A percentile compares a stretch with the other conserved stretches of the same genome.
These are phyloP conservation scores for Colletotrichum sansevieriae DNA, from an alignment of 2,329 filamentous ascomycete species.

Conservation along the genomic window DNA sequence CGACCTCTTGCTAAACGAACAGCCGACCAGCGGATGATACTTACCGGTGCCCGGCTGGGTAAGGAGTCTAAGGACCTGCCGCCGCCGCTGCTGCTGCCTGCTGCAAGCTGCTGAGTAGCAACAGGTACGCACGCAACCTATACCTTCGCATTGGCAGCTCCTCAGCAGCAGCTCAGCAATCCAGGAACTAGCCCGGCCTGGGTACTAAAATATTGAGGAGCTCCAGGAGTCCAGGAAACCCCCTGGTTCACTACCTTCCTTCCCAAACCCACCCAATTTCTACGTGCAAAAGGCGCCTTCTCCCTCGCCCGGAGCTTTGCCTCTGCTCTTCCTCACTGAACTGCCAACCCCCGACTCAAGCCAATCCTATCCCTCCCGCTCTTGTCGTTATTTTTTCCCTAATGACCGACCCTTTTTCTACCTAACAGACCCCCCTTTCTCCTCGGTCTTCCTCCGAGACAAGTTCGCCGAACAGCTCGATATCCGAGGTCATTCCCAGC, in stretches of 20 bases:
- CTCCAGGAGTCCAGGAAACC: conserved; percentile 5
- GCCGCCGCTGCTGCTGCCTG: background rate
- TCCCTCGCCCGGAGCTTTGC: conserved; percentile 27
- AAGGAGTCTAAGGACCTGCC: background rate
- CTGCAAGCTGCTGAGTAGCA: background rate
- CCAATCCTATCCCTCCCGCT: conserved; percentile 27
- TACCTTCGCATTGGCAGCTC: conserved; percentile 7
- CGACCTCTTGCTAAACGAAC: conserved; percentile 9
- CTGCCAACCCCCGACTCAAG: conserved; percentile 20
- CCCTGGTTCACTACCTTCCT: conserved; percentile 34
- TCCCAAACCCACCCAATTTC: conserved; percentile 37
- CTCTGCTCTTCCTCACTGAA: conserved; percentile 8
- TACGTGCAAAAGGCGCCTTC: conserved; percentile 41
- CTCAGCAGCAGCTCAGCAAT: conserved; percentile 27
- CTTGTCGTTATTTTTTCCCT: background rate
- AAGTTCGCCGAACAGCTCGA: conserved; percentile 32
- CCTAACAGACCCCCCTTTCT: conserved; percentile 13
- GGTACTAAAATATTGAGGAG: conserved; percentile 35
- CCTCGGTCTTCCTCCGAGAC: conserved; percentile 39
- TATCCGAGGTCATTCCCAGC: conserved; percentile 40
- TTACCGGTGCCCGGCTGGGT: background rate
- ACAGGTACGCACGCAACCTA: no score
- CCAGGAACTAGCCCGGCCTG: background rate
- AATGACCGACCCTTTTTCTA: conserved; percentile 13
- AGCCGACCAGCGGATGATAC: conserved; percentile 10